These are phyloP conservation scores for Leishmania lainsoni DNA, from an alignment of 208 protist species.

Conservation along the genomic window DNA sequence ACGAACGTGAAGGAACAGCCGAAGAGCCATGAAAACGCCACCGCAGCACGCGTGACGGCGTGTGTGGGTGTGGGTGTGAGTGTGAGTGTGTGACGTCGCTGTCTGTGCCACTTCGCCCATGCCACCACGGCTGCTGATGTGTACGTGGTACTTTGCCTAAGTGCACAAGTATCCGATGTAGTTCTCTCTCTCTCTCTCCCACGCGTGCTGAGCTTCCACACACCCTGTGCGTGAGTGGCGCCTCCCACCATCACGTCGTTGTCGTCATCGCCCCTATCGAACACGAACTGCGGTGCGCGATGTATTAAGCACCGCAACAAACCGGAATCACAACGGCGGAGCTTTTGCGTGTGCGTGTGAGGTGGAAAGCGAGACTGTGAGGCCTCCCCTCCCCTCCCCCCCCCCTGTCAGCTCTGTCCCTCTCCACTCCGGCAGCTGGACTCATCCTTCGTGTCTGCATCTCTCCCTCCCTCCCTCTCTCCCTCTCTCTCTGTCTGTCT, in stretches of 20 bases:
- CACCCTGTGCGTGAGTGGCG: neutral
- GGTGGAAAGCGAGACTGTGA: neutral
- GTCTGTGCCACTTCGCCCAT: neutral
- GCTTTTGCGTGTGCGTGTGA: no score
- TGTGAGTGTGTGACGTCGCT: neutral
- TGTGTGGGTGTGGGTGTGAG: neutral
- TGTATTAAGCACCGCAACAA: no score
- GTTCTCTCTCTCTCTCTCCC: neutral
- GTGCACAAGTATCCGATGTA: neutral
- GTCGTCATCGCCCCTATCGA: neutral
- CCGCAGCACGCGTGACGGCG: neutral
- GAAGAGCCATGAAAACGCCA: neutral
- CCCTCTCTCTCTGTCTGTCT: slow-evolving; percentile 9
- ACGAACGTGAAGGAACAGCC: neutral
- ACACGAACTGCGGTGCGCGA: neutral
- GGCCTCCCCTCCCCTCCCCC: no score
- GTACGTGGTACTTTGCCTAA: neutral
- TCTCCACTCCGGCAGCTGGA: neutral
- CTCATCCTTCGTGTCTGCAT: neutral
- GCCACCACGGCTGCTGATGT: neutral
- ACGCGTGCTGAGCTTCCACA: neutral
- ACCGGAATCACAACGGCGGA: no score
- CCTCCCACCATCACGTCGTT: neutral
- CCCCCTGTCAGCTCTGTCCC: neutral
- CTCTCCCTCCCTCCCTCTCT: slow-evolving; percentile 4